Evolutionary conservation across 306 rosid species (phyloP).

Genomic region (Spatholobus suberectus): DNA sequence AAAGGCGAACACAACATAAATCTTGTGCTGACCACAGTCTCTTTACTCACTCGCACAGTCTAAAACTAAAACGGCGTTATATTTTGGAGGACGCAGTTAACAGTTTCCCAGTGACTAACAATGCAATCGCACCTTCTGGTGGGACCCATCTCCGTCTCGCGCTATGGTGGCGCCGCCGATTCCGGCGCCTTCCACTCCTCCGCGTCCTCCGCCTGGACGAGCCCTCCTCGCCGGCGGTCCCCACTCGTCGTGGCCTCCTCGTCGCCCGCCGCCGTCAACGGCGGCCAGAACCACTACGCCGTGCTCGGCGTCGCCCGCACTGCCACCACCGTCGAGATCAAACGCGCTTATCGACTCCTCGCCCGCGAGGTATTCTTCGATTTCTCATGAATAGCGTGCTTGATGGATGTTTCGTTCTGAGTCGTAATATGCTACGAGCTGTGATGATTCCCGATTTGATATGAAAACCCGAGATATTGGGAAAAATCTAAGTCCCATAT

Average conservation of each 20-base stretch:
- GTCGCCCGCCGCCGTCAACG: constrained; percentile 46
- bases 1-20: too few species aligned
- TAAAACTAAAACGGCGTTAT: background rate
- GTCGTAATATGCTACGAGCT: background rate
- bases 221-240: constrained; percentile 30
- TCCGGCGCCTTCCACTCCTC: constrained; percentile 42
- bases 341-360: constrained; percentile 89
- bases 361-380: constrained; percentile 73
- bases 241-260: constrained; percentile 39
- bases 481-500: too few species aligned
- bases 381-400: background rate
- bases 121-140: constrained; percentile 73
- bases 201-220: constrained; percentile 23
- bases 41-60: background rate
- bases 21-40: too few species aligned
- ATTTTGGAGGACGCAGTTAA: background rate
- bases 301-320: constrained; percentile 66
- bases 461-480: background rate
- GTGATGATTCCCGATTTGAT: background rate
- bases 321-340: constrained; percentile 71
- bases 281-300: constrained; percentile 66
- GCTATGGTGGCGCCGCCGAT: constrained; percentile 37
- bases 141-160: constrained; percentile 63
- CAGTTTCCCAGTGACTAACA: constrained; percentile 27
- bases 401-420: background rate